Base-by-base conservation (phyloP, 495 filamentous ascomycete species). In the Talaromyces stipitatus region DNA sequence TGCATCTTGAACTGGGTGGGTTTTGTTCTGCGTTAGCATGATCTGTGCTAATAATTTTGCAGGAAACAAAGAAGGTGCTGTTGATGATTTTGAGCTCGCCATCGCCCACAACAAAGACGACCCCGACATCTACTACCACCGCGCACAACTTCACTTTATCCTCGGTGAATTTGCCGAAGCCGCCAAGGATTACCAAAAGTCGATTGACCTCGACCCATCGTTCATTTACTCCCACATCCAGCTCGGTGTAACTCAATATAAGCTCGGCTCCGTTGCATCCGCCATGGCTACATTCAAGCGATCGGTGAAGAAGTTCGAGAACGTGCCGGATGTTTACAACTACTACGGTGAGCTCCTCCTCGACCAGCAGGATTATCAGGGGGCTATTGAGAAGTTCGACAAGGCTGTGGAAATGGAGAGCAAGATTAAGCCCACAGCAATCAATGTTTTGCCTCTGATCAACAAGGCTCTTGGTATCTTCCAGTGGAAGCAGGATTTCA, bases 221-320 rank as follows among this genome's bases (percentile, higher is more conserved):
- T 98, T 98, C 72, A 98, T 98, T 76, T 98, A 95, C 80, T 97
- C 94, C 9, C 94, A 98, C 78, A 97, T 99, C 63, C 94, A 99
- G 71, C 89, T 99, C 52, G 94, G 94, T 73, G 94, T 99, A 38
- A 99, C 94, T 46, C 94, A 99, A 73, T 99, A 99, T 76, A 99
- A 99, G 85, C 95, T 97, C 90, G 95, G 94, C 56, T 96, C 91
- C 9, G 88, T 97, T 50, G 94, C 94, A 3, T 96, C 92, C 6
- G 95, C 92, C 24, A 97, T 97, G 91, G 91, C 95, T 12, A 97
- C 95, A 5, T 99, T 99, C 84, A 81, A 94, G 59, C 81, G 92
- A 28, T 95, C 91, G 66, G 92, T 97, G 64, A 99, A 97, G 87
- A 96, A 95, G 73, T 99, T 99, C 65, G 89, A 91, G 60, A 88